Base-by-base conservation (phyloP, 225 moss, liverwort and hornwort genomes). In the Pseudoscleropodium purum region DNA sequence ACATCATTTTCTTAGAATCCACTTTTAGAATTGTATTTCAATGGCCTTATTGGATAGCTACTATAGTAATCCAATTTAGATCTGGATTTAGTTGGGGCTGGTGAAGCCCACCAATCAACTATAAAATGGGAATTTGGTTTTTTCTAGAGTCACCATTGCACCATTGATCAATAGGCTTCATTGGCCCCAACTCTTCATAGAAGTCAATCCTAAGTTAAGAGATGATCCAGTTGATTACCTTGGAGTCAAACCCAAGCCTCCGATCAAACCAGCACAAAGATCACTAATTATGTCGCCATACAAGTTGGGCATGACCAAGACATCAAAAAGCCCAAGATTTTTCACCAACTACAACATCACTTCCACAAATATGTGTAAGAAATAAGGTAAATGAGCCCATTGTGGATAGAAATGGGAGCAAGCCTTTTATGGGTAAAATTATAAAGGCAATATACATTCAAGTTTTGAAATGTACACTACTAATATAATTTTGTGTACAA, bases 251-350 rank as follows among this genome's bases (percentile, higher is more conserved):
- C 98, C 96, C 65, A 97, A 96, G 65, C 98, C 98, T 87, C 97
- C 97, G 13, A 97, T 97, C 39, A 98, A 80, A 88, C 98, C 98
- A 89, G 97, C 97, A 87, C 98, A 98, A 49, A 98, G 94, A 91
- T 98, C 98, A 89, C 96, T 98, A 72, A 98, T 97, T 54, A 98
- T 96, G 88, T 98, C 96, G 17, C 98, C 97, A 47, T 97, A 98
- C 86, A 98, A 91, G 84, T 98, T 98, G 57, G 97, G 97, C 98
- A 97, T 97, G 80, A 95, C 94, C 73, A 98, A 90, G 68, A 98
- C 96, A 93, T 98, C 98, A 88, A 96, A 97, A 56, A 98, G 90
- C 4, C 94, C 92, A 1, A 97, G 98, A 82, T 96, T 98, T 82
- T 98, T 98, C 91, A 98, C 98, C 90, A 97, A 90, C 96, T 98